Percentiles rank a stretch among this genome's conserved stretches.
These are phyloP conservation scores for Puccinia novopanici DNA, from an alignment of 1,284 basidiomycete species.

Conservation along the genomic window DNA sequence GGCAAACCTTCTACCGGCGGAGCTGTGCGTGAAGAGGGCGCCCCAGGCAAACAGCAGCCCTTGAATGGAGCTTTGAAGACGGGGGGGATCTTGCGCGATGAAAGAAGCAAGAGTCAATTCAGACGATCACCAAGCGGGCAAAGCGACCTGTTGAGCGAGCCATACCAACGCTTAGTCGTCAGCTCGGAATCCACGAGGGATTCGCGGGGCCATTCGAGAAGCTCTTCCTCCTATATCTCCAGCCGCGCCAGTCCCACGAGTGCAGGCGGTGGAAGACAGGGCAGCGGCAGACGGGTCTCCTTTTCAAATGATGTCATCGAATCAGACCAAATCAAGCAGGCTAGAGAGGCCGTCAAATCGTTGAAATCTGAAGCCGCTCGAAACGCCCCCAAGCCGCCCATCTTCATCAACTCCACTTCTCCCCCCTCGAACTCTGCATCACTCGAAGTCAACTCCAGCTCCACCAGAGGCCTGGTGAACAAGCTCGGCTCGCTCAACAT, in stretches of 20 bases:
- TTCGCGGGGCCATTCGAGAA: constrained; percentile 8
- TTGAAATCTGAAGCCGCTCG: constrained; percentile 14
- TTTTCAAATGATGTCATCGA: constrained; percentile 35
- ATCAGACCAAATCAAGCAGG: constrained; percentile 18
- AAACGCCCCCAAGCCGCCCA: not conserved
- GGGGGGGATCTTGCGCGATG: constrained; percentile 10
- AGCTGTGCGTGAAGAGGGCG: not conserved
- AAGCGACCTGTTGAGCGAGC: not conserved
- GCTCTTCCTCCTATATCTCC: constrained; percentile 12
- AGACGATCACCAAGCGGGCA: not conserved
- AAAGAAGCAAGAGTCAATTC: constrained; percentile 14
- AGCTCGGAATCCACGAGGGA: not conserved
- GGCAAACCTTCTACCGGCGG: not conserved
- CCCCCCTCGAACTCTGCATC: not conserved
- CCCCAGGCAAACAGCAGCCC: not conserved
- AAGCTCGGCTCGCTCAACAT: not conserved
- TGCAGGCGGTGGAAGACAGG: not conserved
- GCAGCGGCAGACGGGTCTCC: constrained; percentile 13
- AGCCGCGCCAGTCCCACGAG: not conserved
- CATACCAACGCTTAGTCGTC: not conserved
- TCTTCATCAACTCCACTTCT: not conserved
- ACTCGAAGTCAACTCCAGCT: not conserved
- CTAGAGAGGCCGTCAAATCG: constrained; percentile 1
- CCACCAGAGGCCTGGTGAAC: not conserved
- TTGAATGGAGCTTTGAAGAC: not conserved